phyloP scores from a whole-genome alignment of 2,329 filamentous ascomycete genomes.

The Teratosphaeria zuluensis region DNA sequence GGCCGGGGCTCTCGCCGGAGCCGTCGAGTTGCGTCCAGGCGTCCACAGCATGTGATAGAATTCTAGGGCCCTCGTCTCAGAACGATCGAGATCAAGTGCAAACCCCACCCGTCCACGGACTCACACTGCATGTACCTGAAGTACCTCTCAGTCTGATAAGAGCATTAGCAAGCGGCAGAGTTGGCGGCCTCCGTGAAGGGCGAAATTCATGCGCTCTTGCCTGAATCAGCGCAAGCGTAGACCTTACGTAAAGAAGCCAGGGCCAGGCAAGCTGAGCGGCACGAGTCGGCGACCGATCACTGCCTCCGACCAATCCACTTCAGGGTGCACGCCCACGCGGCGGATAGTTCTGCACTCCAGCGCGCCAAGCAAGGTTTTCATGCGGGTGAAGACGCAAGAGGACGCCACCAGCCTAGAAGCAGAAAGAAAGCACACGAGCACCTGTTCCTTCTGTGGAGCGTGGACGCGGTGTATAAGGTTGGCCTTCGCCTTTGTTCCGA shows the following conservation, averaged over 20 bases:
- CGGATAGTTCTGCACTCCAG: neutral
- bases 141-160: neutral
- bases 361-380: neutral
- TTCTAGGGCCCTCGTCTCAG: too few species aligned
- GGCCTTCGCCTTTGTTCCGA: neutral
- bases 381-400: neutral
- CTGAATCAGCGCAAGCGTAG: neutral
- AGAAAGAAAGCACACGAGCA: neutral
- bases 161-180: neutral
- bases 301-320: too few species aligned
- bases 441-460: neutral
- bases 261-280: neutral
- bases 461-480: neutral
- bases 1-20: too few species aligned
- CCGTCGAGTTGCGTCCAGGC: too few species aligned
- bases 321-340: neutral
- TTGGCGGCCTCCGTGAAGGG: neutral
- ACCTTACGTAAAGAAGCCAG: neutral
- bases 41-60: too few species aligned
- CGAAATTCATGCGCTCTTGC: neutral
- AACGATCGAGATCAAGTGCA: too few species aligned
- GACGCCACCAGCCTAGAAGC: neutral
- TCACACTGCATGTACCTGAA: too few species aligned
- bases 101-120: neutral
- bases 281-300: neutral